phyloP scores from a whole-genome alignment of 2,329 filamentous ascomycete genomes.

The Cercospora citrullina region DNA sequence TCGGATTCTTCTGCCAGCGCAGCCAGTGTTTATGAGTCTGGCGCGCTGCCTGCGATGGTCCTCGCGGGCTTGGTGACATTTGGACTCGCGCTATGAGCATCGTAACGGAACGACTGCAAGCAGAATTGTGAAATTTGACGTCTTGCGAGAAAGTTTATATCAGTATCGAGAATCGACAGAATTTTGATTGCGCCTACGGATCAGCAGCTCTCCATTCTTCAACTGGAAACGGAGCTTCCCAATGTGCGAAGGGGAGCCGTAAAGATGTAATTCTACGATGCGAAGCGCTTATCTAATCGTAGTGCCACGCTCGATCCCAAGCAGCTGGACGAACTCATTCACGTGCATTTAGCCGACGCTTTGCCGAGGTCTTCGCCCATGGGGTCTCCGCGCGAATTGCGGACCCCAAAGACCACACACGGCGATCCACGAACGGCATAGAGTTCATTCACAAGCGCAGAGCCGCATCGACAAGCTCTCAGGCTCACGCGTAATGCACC shows the following conservation, averaged over 20 bases:
- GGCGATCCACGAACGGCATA: not conserved
- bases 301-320: not conserved
- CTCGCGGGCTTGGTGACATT: not conserved
- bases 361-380: conserved; percentile 7
- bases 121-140: not conserved
- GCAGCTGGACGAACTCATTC: not conserved
- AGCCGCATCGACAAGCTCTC: conserved; percentile 7
- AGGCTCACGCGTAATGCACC: not conserved
- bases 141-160: not conserved
- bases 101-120: not conserved
- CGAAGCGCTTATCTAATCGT: not conserved
- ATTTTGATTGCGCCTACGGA: not conserved
- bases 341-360: conserved; percentile 12
- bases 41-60: not conserved
- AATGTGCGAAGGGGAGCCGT: not conserved
- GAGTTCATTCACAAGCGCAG: not conserved
- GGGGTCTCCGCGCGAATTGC: not conserved
- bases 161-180: not conserved
- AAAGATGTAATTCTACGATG: not conserved
- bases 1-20: not conserved
- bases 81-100: not conserved
- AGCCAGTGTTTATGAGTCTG: not conserved
- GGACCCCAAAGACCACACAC: not conserved
- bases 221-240: not conserved
- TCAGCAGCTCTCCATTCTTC: not conserved